phyloP scores from a whole-genome alignment of 2,329 filamentous ascomycete species.

The Nemania abortiva region DNA sequence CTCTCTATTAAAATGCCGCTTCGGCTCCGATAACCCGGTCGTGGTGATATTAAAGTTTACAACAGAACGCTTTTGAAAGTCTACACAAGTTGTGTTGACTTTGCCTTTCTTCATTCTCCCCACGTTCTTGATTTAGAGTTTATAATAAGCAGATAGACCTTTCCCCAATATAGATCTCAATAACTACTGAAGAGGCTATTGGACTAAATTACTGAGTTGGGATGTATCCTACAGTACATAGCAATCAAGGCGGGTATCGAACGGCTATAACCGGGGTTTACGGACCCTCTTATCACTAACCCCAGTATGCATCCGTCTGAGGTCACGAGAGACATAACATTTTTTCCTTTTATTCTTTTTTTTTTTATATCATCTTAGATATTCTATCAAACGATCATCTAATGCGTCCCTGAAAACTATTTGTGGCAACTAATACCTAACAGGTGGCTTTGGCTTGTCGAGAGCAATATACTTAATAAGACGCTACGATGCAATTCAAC shows the following conservation, averaged over 20 bases:
- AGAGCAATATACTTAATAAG: background rate
- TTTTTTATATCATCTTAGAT: background rate
- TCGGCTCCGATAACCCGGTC: slow-evolving; percentile 32
- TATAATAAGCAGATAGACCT: background rate
- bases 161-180: too few species aligned
- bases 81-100: background rate
- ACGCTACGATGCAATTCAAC: background rate
- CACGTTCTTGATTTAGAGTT: background rate
- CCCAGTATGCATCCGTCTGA: background rate
- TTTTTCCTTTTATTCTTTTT: background rate
- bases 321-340: background rate
- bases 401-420: background rate
- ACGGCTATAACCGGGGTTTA: slow-evolving; percentile 8
- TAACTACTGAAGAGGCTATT: too few species aligned
- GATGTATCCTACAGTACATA: background rate
- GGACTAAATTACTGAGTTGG: too few species aligned
- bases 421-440: background rate
- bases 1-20: slow-evolving; percentile 11
- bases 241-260: background rate
- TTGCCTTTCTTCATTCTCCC: background rate
- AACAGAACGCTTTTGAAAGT: background rate
- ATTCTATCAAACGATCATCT: background rate
- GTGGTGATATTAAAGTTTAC: background rate
- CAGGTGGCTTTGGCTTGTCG: background rate
- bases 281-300: background rate